Base-by-base conservation (phyloP, 1,139 yeast genomes). In the Yamadazyma friedrichii region DNA sequence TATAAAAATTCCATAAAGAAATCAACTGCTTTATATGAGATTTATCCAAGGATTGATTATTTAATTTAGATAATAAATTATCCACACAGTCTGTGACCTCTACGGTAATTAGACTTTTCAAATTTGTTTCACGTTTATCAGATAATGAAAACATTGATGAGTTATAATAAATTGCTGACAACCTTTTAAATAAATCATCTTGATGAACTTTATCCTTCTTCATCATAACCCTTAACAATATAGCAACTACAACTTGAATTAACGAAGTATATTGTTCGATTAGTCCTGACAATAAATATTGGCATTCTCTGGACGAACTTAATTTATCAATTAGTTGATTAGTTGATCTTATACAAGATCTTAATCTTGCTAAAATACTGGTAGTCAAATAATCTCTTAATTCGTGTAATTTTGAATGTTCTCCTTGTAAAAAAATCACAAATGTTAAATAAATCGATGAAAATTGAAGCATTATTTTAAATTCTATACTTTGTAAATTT, bases 1-100 rank as follows among this genome's bases (percentile, higher is more conserved):
- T 48, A 51, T 70, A 70, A 40, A 70, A 70, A 35, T 59, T 62
- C 78, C 78, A 72, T 40, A 69, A 56, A 45, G 68, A 67, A 9
- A 61, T 49, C 9, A 67, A 49, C 41, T 65, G 62, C n/a, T 35
- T 41, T 1, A 61, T 48, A 40, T 58, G 58, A 3, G 51, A 60
- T 33, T 58, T 58, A 33, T 56, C 58, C 10, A 15, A 2, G 10
- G 15, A 12, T 45, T 28, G 5, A 50, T 31, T 40, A 2, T 49
- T 46, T 4, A 55, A 53, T 8, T 46, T 40, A 6, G 44, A 41
- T 9, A 67, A 54, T 1, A 60, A 50, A 2, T 49, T 34, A 15
- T 41, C 47, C 3, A 63, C 56, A 13, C 45, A 47, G 13, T 48
- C 50, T 4, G 55, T 53, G 26, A 64, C 47, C 29, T 53, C 50